Evolutionary conservation across 495 filamentous ascomycete species (phyloP).

Genomic region (Aspergillus indologenus): DNA sequence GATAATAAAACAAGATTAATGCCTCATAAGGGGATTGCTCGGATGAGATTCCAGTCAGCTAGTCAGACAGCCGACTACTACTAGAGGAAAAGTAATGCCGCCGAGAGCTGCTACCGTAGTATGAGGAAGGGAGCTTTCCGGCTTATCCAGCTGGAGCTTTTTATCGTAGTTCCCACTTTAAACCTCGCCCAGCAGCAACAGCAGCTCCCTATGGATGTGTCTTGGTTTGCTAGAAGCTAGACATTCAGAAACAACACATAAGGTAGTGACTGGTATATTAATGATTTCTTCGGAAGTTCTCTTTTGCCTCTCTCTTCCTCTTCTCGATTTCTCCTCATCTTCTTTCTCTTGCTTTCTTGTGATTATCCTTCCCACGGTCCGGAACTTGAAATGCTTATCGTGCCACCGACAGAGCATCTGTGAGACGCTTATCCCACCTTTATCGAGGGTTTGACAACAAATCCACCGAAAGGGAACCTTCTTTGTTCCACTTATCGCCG

Average conservation of each 20-base stretch:
- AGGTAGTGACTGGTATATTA: too few species aligned
- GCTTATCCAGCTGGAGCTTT: neutral
- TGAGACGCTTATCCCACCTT: neutral
- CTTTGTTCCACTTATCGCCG: neutral
- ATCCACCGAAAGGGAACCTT: neutral
- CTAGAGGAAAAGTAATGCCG: neutral
- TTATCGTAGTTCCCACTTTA: too few species aligned
- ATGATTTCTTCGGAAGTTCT: neutral
- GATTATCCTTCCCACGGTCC: neutral
- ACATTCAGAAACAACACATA: too few species aligned
- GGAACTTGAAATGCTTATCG: constrained; percentile 3
- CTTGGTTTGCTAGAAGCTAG: too few species aligned
- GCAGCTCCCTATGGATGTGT: too few species aligned
- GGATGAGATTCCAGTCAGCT: neutral
- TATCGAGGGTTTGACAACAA: neutral
- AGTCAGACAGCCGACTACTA: too few species aligned
- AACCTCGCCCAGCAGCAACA: too few species aligned
- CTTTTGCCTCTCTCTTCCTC: neutral
- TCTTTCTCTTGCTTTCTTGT: neutral
- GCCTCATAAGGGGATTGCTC: constrained; percentile 7
- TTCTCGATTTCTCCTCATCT: neutral
- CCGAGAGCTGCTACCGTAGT: constrained; percentile 3
- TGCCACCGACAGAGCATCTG: neutral
- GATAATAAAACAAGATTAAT: constrained; percentile 2
- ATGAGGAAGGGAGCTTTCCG: neutral